Base-by-base conservation (phyloP, 768 basidiomycete species). In the Rhodotorula kratochvilovae region DNA sequence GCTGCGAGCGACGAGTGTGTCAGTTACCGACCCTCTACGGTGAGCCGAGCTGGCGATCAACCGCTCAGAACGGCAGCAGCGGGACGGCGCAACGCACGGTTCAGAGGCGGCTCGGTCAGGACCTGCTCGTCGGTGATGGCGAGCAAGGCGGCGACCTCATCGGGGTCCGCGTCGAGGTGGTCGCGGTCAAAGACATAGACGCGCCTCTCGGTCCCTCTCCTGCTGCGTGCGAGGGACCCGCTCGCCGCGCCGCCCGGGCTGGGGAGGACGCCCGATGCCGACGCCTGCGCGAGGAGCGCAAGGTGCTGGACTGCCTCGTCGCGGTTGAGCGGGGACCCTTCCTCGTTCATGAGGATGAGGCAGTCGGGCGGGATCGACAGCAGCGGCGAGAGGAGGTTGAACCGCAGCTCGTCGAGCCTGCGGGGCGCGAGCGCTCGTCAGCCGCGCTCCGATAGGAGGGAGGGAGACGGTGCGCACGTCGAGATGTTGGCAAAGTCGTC, bases 261-360 rank as follows among this genome's bases (percentile, higher is more conserved):
- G 51, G 51, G n/a, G n/a, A 64, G 35, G 3, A 36, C 31, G 13
- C 29, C 23, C 12, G 63, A 66, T 5, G 48, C 25, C 23, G 48
- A 25, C 23, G 60, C 55, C 17, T 29, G 31, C 11, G 68, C 65
- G 57, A 62, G 62, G 16, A 57, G 57, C 35, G 63, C 67, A 31
- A 76, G 67, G 56, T 67, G 54, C 12, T 35, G 63, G 3, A 73
- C 54, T 5, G 67, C 59, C 16, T 71, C 70, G 46, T 76, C 66
- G 3, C 57, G 55, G 31, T 46, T 57, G 16, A 76, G 60, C 11
- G 68, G 71, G n/a, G 61, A 63, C n/a, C 76, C 76, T n/a, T 65
- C 53, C 29, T 70, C 64, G 68, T 76, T 70, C 76, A 76, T 76
- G 48, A 70, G 51, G 66, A 76, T 76, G 27, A 74, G 66, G 61